Percentiles rank a stretch among this genome's conserved stretches.
Conservation (phyloP, 2,329 filamentous ascomycete species). For the Trichoderma brevicompactum region DNA sequence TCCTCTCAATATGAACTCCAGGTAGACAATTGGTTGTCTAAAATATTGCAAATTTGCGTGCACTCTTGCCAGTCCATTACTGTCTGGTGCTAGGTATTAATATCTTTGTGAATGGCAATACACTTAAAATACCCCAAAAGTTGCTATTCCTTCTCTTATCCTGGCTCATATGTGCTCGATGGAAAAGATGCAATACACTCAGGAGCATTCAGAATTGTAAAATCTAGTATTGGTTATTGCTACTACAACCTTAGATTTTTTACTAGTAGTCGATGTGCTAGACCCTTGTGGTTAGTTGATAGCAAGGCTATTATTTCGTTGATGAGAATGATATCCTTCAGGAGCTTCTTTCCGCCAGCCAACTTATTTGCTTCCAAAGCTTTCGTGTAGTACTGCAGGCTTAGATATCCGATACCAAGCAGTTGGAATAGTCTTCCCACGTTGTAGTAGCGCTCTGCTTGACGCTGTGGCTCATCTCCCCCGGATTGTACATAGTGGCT, state of each 20-base stretch:
- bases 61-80: not conserved
- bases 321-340: conserved; percentile 40
- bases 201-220: not conserved
- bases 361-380: conserved; percentile 36
- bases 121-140: not conserved
- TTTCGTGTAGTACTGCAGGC: conserved; percentile 69
- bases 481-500: conserved; percentile 44
- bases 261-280: conserved; percentile 39
- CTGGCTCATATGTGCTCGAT: not conserved
- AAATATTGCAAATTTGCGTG: not conserved
- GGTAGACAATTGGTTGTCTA: conserved; percentile 10
- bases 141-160: not conserved
- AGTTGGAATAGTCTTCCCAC: conserved; percentile 46
- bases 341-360: conserved; percentile 30
- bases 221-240: not conserved
- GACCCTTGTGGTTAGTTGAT: conserved; percentile 38
- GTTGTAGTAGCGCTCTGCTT: conserved; percentile 46
- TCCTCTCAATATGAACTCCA: conserved; percentile 17
- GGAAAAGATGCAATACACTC: not conserved
- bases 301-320: conserved; percentile 43
- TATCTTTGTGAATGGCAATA: not conserved
- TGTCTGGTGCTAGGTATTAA: not conserved
- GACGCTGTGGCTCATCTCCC: conserved; percentile 23
- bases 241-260: conserved; percentile 36
- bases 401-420: conserved; percentile 54